These are phyloP conservation scores for Micromonas pusilla DNA, from an alignment of 139 green algal genomes.

Conservation along the genomic window DNA sequence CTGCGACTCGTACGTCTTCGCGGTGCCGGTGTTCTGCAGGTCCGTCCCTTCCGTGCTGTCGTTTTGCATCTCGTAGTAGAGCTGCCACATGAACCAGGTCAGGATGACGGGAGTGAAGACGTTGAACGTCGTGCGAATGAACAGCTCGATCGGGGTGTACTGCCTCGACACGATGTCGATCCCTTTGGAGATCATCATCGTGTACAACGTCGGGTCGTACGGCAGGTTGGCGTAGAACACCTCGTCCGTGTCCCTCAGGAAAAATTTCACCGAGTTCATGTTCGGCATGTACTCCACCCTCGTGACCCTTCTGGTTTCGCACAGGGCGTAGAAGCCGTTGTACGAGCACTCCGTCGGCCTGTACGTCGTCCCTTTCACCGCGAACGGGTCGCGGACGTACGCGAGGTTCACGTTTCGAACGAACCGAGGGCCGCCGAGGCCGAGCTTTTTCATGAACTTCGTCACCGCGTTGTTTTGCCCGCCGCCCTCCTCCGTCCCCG, in stretches of 20 bases:
- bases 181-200: neutral
- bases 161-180: neutral
- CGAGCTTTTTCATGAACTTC: neutral
- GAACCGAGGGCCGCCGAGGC: neutral
- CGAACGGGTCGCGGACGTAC: constrained; percentile 13
- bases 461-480: neutral
- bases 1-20: neutral
- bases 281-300: constrained; percentile 4
- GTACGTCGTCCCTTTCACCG: constrained; percentile 5
- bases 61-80: constrained; percentile 5
- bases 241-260: constrained; percentile 20
- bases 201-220: constrained; percentile 10
- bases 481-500: neutral
- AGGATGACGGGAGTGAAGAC: neutral
- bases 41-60: neutral
- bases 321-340: constrained; percentile 14
- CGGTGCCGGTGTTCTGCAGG: neutral
- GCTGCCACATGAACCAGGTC: neutral
- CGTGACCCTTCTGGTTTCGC: constrained; percentile 7
- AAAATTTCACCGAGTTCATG: neutral
- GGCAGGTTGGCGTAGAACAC: constrained; percentile 12
- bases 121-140: neutral
- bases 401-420: constrained; percentile 2
- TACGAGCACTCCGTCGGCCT: constrained; percentile 11
- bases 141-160: neutral